phyloP scores from a whole-genome alignment of 2,329 filamentous ascomycete species.

The Truncatella angustata region DNA sequence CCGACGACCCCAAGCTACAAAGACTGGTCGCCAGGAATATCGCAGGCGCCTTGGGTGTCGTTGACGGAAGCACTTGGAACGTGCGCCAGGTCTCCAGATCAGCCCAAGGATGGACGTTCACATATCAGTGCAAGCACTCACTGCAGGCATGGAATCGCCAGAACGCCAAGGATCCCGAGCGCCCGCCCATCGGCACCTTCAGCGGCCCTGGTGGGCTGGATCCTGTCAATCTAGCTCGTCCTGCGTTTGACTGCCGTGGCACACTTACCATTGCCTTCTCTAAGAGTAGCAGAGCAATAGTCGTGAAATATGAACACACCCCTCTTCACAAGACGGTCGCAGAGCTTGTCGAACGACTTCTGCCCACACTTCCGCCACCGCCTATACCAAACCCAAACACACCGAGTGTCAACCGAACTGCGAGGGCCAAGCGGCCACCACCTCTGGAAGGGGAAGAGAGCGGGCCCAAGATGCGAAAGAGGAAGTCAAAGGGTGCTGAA shows the following conservation, averaged over 20 bases:
- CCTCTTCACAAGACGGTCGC: slow-evolving; percentile 56
- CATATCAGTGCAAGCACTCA: slow-evolving; percentile 53
- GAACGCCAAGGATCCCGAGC: slow-evolving; percentile 38
- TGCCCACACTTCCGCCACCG: slow-evolving; percentile 37
- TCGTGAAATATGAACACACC: slow-evolving; percentile 55
- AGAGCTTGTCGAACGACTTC: slow-evolving; percentile 45
- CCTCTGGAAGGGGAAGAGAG: slow-evolving; percentile 24
- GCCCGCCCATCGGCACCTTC: slow-evolving; percentile 45
- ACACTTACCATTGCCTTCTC: slow-evolving; percentile 48
- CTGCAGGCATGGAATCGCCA: slow-evolving; percentile 49
- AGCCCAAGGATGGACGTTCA: slow-evolving; percentile 51
- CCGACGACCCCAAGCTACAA: slow-evolving; percentile 47
- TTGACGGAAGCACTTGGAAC: slow-evolving; percentile 50
- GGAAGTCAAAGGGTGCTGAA: slow-evolving; percentile 21
- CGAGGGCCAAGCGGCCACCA: slow-evolving; percentile 23
- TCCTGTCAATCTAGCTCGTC: slow-evolving; percentile 45
- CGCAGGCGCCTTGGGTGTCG: slow-evolving; percentile 37
- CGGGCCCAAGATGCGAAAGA: slow-evolving; percentile 25
- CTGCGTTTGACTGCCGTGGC: slow-evolving; percentile 59
- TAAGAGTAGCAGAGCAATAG: slow-evolving; percentile 43
- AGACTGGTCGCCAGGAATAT: slow-evolving; percentile 49
- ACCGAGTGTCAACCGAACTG: slow-evolving; percentile 13
- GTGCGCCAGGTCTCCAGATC: slow-evolving; percentile 42
- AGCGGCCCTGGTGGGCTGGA: slow-evolving; percentile 46
- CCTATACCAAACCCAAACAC: slow-evolving; percentile 24